Percentiles rank a stretch among this genome's conserved stretches.
Evolutionary conservation across 2,329 filamentous ascomycete species (phyloP).

Genomic region (Cordyceps militaris): DNA sequence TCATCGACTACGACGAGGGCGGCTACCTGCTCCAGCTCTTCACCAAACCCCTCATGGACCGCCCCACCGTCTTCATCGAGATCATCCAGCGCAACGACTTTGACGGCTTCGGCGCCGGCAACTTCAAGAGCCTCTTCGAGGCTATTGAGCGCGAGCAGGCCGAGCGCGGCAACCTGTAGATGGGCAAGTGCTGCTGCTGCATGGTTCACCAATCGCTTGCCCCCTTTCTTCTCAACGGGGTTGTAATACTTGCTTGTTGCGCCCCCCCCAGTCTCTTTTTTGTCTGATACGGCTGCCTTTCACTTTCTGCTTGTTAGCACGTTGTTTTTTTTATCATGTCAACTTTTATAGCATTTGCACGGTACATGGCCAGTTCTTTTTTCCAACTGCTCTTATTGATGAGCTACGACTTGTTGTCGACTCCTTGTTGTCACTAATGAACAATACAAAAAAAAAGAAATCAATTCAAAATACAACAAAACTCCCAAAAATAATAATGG

Average conservation of each 20-base stretch:
- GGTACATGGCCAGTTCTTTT: neutral
- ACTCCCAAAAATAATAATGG: neutral
- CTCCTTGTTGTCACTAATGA: neutral
- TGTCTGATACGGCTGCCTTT: neutral
- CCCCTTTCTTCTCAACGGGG: too few relatives aligned
- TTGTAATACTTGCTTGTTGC: neutral
- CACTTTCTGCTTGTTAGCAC: neutral
- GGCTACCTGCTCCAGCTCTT: slow-evolving; percentile 76
- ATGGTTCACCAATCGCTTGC: neutral
- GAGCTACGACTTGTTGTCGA: neutral
- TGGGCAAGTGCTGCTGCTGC: slow-evolving; percentile 13
- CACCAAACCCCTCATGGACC: slow-evolving; percentile 85
- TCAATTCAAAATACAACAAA: neutral
- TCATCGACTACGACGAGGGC: slow-evolving; percentile 92
- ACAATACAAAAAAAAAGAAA: neutral
- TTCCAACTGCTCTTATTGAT: neutral
- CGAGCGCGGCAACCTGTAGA: slow-evolving; percentile 74
- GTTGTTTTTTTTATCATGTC: neutral
- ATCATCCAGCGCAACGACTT: slow-evolving; percentile 92
- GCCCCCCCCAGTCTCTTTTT: neutral
- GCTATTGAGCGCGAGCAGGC: slow-evolving; percentile 92
- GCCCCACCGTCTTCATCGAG: slow-evolving; percentile 92
- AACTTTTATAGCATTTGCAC: slow-evolving; percentile 8
- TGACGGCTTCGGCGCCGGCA: slow-evolving; percentile 86
- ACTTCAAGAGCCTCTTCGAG: slow-evolving; percentile 93